Evolutionary conservation across 805 yeast species (phyloP).

Genomic region (Teunomyces cretensis): DNA sequence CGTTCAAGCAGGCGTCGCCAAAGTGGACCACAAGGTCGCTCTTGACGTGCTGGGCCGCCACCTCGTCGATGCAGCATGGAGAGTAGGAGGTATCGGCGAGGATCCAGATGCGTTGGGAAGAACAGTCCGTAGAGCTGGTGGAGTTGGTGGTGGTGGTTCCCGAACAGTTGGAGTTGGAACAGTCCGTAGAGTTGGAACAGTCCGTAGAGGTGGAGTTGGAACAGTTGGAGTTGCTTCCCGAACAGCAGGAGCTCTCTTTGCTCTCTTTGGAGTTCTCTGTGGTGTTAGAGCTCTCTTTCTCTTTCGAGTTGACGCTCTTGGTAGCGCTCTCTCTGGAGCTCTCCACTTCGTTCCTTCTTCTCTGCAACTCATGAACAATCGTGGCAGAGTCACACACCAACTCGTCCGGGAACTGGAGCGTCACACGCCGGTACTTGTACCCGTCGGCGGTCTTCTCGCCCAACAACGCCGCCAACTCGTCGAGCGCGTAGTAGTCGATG

Average conservation of each 20-base stretch:
- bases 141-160: too few species aligned
- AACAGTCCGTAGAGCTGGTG: too few species aligned
- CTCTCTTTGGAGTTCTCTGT: too few species aligned
- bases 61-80: conserved; percentile 94
- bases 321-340: too few species aligned
- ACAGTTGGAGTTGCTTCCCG: too few species aligned
- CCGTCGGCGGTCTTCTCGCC: conserved; percentile 22
- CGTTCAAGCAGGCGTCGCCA: conserved; percentile 91
- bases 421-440: conserved; percentile 49
- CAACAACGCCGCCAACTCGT: conserved; percentile 45
- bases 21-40: conserved; percentile 88
- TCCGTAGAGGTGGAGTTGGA: too few species aligned
- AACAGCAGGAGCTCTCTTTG: too few species aligned
- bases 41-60: conserved; percentile 89
- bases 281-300: too few species aligned
- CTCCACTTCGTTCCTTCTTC: too few species aligned
- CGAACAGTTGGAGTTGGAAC: too few species aligned
- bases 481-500: conserved; percentile 54
- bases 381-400: conserved; percentile 77
- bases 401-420: conserved; percentile 88
- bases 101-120: conserved; percentile 52
- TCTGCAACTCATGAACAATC: conserved; percentile 57
- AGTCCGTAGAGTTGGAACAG: too few species aligned
- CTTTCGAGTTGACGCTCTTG: too few species aligned
- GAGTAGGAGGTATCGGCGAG: conserved; percentile 96